Evolutionary conservation across 768 basidiomycete species (phyloP), one percentile per base, ranked within the genome.

Genomic region (Suillus subalutaceus): DNA sequence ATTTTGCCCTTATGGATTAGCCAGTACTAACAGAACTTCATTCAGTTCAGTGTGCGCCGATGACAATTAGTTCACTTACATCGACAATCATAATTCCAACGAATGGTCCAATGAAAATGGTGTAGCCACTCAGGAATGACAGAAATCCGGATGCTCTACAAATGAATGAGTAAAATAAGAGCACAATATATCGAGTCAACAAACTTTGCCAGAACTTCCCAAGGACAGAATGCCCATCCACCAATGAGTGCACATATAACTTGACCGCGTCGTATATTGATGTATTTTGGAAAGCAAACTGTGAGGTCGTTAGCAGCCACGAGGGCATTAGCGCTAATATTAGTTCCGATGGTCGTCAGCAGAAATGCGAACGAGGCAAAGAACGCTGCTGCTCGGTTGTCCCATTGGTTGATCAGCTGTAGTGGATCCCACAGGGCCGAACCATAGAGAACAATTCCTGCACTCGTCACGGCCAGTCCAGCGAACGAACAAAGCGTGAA

Each of bases 81-180:
- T 85, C 84, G 30, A 81, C 79, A 65, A 85, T 83, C 82, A 90
- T 85, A 63, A 96, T 88, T 30, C 90, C 91, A 40, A 90, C 88
- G 69, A 97, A 90, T 1, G 94, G 94, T 0, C 92, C 92, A 26
- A 96, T 81, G 74, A 97, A 93, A 26, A 95, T 89, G 0, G 93
- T 90, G 72, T 94, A 96, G 3, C 92, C 93, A 30, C 83, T 85
- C 88, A 94, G 90, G 77, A 94, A 94, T 16, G 81, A 80, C 71
- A 94, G 73, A 77, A 94, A 93, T 1, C 86, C 86, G 40, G 86
- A 80, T 0, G 90, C 92, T 30, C 74, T 75, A 37, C 63, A 69
- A 2, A 48, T 41, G 26, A 41, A 26, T 50, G 12, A 23, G 16
- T 18, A 3, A 38, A 20, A 56, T 32, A 58, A 66, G 7, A 18